A percentile compares a stretch with the other conserved stretches of the same genome.
Conservation (phyloP, 2,329 filamentous ascomycete genomes). For the Nothopassalora personata region DNA sequence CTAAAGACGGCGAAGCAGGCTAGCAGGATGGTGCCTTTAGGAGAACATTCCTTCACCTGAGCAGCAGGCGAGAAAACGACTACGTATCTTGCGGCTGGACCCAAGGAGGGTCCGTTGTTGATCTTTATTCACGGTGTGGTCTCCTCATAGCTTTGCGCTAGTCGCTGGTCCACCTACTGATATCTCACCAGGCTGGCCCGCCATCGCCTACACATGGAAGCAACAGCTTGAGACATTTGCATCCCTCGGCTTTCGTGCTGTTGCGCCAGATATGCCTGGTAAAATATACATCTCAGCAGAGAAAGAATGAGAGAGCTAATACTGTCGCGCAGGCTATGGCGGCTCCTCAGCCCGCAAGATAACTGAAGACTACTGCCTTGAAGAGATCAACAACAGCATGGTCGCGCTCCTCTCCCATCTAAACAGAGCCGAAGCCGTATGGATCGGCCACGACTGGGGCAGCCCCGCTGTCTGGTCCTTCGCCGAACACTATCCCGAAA, state of each 20-base stretch:
- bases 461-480: conserved; percentile 29
- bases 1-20: too few species aligned
- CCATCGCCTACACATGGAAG: conserved; percentile 34
- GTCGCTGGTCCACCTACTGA: not conserved
- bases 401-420: conserved; percentile 38
- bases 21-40: conserved; percentile 2
- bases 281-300: not conserved
- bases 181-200: conserved; percentile 29
- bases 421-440: conserved; percentile 39
- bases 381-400: conserved; percentile 28
- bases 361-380: conserved; percentile 30
- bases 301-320: not conserved
- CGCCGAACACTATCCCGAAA: conserved; percentile 28
- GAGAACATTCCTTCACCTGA: conserved; percentile 21
- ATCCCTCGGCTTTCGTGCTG: conserved; percentile 22
- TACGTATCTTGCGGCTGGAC: conserved; percentile 26
- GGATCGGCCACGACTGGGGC: conserved; percentile 46
- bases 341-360: conserved; percentile 28
- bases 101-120: conserved; percentile 24
- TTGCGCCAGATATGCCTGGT: conserved; percentile 33
- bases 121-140: conserved; percentile 27
- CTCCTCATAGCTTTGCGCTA: not conserved
- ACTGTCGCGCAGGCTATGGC: conserved; percentile 29
- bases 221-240: conserved; percentile 32
- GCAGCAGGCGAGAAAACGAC: conserved; percentile 22